Conservation (phyloP, 2,329 filamentous ascomycete genomes). For the Colletotrichum sp. region DNA sequence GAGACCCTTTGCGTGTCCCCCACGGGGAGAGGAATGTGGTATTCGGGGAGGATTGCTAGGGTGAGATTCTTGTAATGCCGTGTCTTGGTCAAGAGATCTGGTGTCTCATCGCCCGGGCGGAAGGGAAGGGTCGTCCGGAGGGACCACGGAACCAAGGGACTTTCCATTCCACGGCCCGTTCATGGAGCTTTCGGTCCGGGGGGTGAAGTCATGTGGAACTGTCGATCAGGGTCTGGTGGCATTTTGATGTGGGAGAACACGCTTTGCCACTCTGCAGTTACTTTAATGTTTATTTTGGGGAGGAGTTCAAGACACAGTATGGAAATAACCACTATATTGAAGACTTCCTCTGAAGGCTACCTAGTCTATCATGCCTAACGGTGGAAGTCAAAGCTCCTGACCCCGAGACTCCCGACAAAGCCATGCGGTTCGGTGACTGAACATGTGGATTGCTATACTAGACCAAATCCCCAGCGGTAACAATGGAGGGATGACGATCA, state of each 20-base stretch:
- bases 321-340: too few relatives aligned
- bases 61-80: not conserved
- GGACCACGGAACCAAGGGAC: not conserved
- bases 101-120: not conserved
- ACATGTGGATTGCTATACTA: not conserved
- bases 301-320: too few relatives aligned
- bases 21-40: not conserved
- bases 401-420: not conserved
- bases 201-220: not conserved
- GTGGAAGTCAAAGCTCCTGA: not conserved
- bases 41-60: not conserved
- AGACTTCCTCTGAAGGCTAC: too few relatives aligned
- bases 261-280: not conserved
- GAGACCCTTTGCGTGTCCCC: not conserved
- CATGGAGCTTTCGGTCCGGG: not conserved
- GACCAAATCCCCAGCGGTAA: not conserved
- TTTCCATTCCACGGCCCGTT: not conserved
- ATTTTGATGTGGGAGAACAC: not conserved
- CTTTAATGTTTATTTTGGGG: not conserved
- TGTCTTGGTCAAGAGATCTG: not conserved
- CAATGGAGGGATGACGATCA: not conserved
- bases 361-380: too few relatives aligned
- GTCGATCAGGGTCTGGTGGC: not conserved
- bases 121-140: not conserved
- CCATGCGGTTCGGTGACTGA: not conserved